Evolutionary conservation across 768 basidiomycete genomes (phyloP).

Genomic region (Cubamyces sp.): DNA sequence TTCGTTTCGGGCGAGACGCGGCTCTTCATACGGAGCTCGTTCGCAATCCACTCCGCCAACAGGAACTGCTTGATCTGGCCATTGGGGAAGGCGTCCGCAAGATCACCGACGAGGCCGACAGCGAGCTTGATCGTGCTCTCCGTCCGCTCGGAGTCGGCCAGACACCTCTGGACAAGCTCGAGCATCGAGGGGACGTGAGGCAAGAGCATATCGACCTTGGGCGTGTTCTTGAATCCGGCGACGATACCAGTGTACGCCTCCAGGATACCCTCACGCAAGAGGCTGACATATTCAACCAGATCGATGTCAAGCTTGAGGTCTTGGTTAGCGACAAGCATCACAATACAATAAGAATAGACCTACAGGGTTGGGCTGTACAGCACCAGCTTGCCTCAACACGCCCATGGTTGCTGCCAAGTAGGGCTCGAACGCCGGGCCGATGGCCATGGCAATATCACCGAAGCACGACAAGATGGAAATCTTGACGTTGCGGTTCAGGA

Average conservation of each 20-base stretch:
- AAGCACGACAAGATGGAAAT: slow-evolving; percentile 95
- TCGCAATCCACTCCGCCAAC: slow-evolving; percentile 77
- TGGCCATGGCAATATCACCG: slow-evolving; percentile 94
- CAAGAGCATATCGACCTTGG: slow-evolving; percentile 70
- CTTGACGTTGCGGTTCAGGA: slow-evolving; percentile 93
- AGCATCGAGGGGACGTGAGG: slow-evolving; percentile 76
- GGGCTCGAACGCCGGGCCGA: slow-evolving; percentile 84
- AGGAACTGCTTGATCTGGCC: slow-evolving; percentile 82
- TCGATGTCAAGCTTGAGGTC: slow-evolving; percentile 76
- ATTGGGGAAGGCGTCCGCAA: slow-evolving; percentile 84
- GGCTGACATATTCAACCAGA: slow-evolving; percentile 88
- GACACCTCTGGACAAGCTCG: slow-evolving; percentile 77
- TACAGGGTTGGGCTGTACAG: slow-evolving; percentile 86
- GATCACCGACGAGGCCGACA: slow-evolving; percentile 89
- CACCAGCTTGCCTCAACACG: slow-evolving; percentile 89
- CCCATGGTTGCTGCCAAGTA: slow-evolving; percentile 90
- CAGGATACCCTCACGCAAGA: slow-evolving; percentile 90
- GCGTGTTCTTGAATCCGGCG: slow-evolving; percentile 86
- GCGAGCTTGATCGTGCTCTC: slow-evolving; percentile 75
- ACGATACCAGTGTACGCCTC: slow-evolving; percentile 97
- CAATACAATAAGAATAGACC: slow-evolving; percentile 33
- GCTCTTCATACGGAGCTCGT: slow-evolving; percentile 71
- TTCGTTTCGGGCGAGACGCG: slow-evolving; percentile 79
- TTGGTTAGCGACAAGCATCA: not conserved
- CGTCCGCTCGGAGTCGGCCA: slow-evolving; percentile 81